phyloP scores from a whole-genome alignment of 164 flowering plant species.

The Echeveria elegans region DNA sequence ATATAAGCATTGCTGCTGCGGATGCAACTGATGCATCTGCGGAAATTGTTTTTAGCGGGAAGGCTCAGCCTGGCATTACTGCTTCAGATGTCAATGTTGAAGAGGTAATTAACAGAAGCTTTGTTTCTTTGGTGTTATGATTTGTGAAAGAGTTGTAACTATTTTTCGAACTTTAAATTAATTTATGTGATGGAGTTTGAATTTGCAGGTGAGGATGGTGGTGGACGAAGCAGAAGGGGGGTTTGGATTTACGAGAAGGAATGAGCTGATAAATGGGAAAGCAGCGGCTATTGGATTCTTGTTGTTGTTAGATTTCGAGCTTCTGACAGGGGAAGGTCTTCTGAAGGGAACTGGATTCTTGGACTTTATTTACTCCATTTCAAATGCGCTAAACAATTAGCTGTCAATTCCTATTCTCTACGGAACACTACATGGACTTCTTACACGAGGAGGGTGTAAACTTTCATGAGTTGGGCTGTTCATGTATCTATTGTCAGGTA shows the following conservation, averaged over 20 bases:
- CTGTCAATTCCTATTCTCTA: background rate
- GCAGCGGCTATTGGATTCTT: constrained; percentile 85
- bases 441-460: background rate
- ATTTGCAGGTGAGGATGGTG: constrained; percentile 78
- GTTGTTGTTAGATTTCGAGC: constrained; percentile 78
- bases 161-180: background rate
- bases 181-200: constrained; percentile 2
- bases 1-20: constrained; percentile 44
- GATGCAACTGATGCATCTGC: constrained; percentile 42
- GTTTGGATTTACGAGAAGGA: constrained; percentile 70
- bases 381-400: constrained; percentile 44
- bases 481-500: background rate
- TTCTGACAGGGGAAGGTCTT: constrained; percentile 88
- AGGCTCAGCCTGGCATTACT: constrained; percentile 85
- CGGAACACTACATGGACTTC: background rate
- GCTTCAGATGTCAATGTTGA: constrained; percentile 85
- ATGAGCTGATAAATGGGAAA: constrained; percentile 85
- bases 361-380: constrained; percentile 64
- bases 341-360: constrained; percentile 92
- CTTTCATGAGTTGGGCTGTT: background rate
- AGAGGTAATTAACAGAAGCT: constrained; percentile 38
- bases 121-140: background rate
- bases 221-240: constrained; percentile 65
- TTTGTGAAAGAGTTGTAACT: background rate
- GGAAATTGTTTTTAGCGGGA: constrained; percentile 90